Evolutionary conservation across 2,329 filamentous ascomycete species (phyloP), one percentile per base, ranked within the genome.

Genomic region (Rhinocladiella mackenziei): DNA sequence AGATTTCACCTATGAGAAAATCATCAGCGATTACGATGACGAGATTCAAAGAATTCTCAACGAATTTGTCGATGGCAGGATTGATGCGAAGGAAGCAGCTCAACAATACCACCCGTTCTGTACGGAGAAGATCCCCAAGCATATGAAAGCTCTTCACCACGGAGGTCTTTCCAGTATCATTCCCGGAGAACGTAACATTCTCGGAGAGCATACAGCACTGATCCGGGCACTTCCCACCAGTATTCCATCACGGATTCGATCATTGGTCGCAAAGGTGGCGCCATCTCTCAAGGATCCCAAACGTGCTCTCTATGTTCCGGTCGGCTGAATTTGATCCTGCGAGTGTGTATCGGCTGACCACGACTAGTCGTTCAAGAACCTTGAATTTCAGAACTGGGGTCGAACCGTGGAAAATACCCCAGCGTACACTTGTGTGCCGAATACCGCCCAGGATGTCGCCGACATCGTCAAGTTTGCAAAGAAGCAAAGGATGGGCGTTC

Each of bases 391-490:
- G 25, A 53, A 53, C 19, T 42, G 43, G 22, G 50, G 50, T 3
- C 43, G 50, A 7, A 53, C 45, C 8, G 26, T 53, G 14, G 32
- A 38, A 15, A 46, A 50, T 17, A 53, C 43, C 5, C 50, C 50
- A 2, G 36, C 46, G 4, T 20, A 46, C 26, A 53, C 50, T 6
- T 53, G 50, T 39, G 50, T 53, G 15, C 50, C 50, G 1, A 53
- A 41, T 28, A 53, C 45, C 4, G 36, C 50, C n/a, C 39, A 45
- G 37, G 50, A 53, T 33, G 37, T 53, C 18, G 38, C 34, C 19
- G 50, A 53, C 28, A 50, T 53, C 19, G 43, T 53, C 43, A 47
- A 47, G 32, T 53, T 47, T 29, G 50, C 50, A 10, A 53, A 53
- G 38, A 46, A 43, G 31, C 47, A 53, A 19, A 41, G 39, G 10